A percentile compares a stretch with the other conserved stretches of the same genome.
These are phyloP conservation scores for Litsea cubeba DNA, from an alignment of 164 flowering plant species.

Conservation along the genomic window DNA sequence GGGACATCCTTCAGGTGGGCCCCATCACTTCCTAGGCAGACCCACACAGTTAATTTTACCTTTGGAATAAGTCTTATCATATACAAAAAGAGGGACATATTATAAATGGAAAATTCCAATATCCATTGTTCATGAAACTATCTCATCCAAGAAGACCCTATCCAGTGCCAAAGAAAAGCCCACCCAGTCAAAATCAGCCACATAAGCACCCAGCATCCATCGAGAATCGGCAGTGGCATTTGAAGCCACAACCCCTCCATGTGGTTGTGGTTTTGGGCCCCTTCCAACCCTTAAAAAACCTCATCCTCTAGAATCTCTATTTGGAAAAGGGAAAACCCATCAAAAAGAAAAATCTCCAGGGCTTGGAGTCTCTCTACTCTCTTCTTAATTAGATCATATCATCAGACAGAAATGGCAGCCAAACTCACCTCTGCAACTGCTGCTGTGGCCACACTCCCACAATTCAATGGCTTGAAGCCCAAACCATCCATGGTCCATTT, in stretches of 20 bases:
- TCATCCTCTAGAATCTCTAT: background rate
- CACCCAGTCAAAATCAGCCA: conserved; percentile 30
- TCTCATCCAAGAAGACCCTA: background rate
- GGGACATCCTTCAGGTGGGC: too few species aligned
- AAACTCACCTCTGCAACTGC: conserved; percentile 28
- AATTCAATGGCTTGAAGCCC: conserved; percentile 65
- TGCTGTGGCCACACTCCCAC: conserved; percentile 57
- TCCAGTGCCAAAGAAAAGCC: background rate
- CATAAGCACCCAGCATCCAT: conserved; percentile 33
- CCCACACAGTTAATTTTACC: too few species aligned
- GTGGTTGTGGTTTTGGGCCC: conserved; percentile 29
- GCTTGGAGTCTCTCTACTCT: background rate
- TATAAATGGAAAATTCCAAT: background rate
- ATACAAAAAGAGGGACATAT: too few species aligned
- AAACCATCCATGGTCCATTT: conserved; percentile 30
- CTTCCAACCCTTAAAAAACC: conserved; percentile 1
- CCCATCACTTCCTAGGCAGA: too few species aligned
- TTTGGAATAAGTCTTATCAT: too few species aligned
- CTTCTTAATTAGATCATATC: background rate
- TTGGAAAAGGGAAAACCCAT: background rate
- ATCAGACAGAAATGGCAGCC: conserved; percentile 22
- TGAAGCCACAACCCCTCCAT: conserved; percentile 41
- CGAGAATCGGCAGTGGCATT: conserved; percentile 29
- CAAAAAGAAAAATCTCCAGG: background rate
- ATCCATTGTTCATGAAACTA: background rate